Evolutionary conservation across 257 asterid species (phyloP).

Genomic region (Leonotis leonurus): DNA sequence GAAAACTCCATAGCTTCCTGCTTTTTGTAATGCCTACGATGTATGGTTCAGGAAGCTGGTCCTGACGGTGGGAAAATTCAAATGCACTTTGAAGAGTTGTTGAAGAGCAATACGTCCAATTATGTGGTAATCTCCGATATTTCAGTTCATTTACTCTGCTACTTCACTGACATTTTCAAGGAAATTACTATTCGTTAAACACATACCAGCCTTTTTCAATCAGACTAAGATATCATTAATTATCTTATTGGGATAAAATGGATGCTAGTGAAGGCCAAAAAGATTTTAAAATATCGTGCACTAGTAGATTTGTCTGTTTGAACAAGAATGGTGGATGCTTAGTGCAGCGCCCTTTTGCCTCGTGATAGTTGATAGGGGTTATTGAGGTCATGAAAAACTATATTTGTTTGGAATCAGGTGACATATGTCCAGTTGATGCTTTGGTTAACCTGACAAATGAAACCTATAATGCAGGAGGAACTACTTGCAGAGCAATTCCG

Average conservation of each 20-base stretch:
- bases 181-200: not conserved
- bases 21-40: slow-evolving; percentile 10
- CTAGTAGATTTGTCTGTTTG: slow-evolving; percentile 4
- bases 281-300: slow-evolving; percentile 2
- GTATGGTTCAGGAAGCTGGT: slow-evolving; percentile 82
- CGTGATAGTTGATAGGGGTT: not conserved
- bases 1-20: slow-evolving; percentile 4
- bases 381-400: not conserved
- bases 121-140: slow-evolving; percentile 57
- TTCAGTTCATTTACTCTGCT: slow-evolving; percentile 1
- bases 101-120: slow-evolving; percentile 72
- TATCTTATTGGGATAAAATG: not conserved
- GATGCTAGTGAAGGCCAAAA: not conserved
- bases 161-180: not conserved
- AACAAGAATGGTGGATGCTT: not conserved
- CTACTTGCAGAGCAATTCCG: slow-evolving; percentile 77
- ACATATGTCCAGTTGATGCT: not conserved
- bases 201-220: not conserved
- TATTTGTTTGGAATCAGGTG: not conserved
- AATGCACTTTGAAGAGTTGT: slow-evolving; percentile 79
- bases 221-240: not conserved
- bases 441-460: not conserved
- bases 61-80: slow-evolving; percentile 93
- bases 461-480: slow-evolving; percentile 65
- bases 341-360: not conserved